These are phyloP conservation scores for Quercus robur DNA, from an alignment of 306 rosid genomes.

Conservation along the genomic window DNA sequence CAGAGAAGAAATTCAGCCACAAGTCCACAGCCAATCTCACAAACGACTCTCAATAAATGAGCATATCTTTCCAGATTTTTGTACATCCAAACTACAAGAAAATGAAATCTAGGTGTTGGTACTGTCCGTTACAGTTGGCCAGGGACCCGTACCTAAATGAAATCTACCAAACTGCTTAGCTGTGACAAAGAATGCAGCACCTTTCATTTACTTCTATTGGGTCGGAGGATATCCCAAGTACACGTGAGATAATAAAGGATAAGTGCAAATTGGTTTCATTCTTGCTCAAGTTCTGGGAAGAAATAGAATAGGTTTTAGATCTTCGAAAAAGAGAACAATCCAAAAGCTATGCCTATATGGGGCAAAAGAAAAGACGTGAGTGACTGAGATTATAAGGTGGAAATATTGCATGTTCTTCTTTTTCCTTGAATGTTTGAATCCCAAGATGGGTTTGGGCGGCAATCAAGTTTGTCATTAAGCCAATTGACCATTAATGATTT, in stretches of 20 bases:
- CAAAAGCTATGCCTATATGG: constrained; percentile 11
- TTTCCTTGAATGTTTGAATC: background rate
- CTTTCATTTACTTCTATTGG: too few relatives aligned
- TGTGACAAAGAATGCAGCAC: background rate
- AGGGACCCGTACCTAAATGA: constrained; percentile 35
- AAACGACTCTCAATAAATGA: background rate
- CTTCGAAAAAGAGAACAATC: constrained; percentile 23
- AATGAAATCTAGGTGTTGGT: constrained; percentile 30
- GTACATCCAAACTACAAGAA: constrained; percentile 10
- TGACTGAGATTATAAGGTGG: background rate
- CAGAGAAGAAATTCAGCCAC: constrained; percentile 8
- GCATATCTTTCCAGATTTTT: constrained; percentile 15
- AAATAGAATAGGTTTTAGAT: background rate
- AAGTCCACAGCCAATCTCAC: background rate
- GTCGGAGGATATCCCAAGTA: background rate
- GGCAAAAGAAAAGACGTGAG: constrained; percentile 21
- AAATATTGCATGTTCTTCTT: constrained; percentile 3
- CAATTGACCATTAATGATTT: too few relatives aligned
- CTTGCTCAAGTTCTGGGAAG: background rate
- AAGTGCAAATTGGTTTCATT: constrained; percentile 10
- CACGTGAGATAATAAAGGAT: constrained; percentile 12
- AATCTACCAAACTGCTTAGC: constrained; percentile 28
- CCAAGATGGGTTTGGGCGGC: too few relatives aligned
- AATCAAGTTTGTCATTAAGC: too few relatives aligned
- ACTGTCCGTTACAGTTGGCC: constrained; percentile 32